phyloP scores from a whole-genome alignment of 2,329 filamentous ascomycete species.

The Podosphaera fusca region DNA sequence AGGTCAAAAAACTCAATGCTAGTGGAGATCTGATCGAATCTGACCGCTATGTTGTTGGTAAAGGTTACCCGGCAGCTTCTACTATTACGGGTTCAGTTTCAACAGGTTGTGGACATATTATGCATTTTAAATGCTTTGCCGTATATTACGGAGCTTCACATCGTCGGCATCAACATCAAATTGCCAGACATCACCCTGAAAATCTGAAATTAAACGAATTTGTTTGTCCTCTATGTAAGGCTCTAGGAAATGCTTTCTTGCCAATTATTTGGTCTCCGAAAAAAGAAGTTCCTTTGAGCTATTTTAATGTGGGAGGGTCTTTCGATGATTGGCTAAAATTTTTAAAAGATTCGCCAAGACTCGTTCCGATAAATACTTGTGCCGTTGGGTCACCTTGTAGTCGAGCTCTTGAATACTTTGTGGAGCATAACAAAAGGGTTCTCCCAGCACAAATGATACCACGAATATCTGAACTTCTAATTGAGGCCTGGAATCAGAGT shows the following conservation, averaged over 20 bases:
- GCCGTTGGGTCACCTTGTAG: conserved; percentile 2
- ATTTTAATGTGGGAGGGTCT: conserved; percentile 32
- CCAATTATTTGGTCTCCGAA: conserved; percentile 90
- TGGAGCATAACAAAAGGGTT: conserved; percentile 10
- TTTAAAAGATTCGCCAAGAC: conserved; percentile 2
- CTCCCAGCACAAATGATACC: conserved; percentile 8
- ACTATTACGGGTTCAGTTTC: conserved; percentile 57
- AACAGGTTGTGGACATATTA: conserved; percentile 87
- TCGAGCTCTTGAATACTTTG: conserved; percentile 9
- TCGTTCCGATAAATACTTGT: conserved; percentile 5
- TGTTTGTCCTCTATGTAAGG: conserved; percentile 90
- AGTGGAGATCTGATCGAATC: conserved; percentile 46
- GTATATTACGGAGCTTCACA: conserved; percentile 68
- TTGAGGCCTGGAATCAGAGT: conserved; percentile 11
- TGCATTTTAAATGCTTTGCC: conserved; percentile 94
- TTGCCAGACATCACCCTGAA: conserved; percentile 85
- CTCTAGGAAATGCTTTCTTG: conserved; percentile 79
- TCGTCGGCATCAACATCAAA: conserved; percentile 71
- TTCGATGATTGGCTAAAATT: conserved; percentile 28
- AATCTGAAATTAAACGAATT: conserved; percentile 62
- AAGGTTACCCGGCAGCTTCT: conserved; percentile 55
- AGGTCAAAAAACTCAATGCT: conserved; percentile 51
- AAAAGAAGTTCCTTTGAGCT: conserved; percentile 58
- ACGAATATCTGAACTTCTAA: conserved; percentile 12
- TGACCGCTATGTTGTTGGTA: conserved; percentile 66